Conservation (phyloP, 2,329 filamentous ascomycete species). For the Colletotrichum cereale region DNA sequence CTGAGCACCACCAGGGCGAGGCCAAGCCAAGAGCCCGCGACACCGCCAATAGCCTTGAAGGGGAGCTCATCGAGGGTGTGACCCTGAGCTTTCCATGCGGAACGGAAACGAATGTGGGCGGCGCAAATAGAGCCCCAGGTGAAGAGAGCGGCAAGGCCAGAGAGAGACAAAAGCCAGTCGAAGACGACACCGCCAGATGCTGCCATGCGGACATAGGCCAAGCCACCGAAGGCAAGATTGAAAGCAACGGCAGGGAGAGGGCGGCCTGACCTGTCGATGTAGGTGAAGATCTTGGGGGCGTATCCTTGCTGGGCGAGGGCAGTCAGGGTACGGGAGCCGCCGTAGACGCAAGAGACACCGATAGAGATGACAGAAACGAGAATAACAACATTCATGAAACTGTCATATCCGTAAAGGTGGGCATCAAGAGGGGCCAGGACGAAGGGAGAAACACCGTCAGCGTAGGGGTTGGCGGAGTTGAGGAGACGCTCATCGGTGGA, state of each 20-base stretch:
- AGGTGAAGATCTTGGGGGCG: slow-evolving; percentile 65
- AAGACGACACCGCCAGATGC: slow-evolving; percentile 66
- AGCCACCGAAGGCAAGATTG: slow-evolving; percentile 59
- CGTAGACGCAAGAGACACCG: slow-evolving; percentile 67
- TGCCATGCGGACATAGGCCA: slow-evolving; percentile 61
- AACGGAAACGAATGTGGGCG: slow-evolving; percentile 76
- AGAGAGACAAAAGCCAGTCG: slow-evolving; percentile 74
- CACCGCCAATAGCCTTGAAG: slow-evolving; percentile 70
- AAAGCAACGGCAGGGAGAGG: slow-evolving; percentile 61
- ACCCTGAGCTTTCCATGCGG: slow-evolving; percentile 69
- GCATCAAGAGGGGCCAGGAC: slow-evolving; percentile 52
- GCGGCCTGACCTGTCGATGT: slow-evolving; percentile 66
- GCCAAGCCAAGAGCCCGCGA: slow-evolving; percentile 73
- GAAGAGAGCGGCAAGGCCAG: slow-evolving; percentile 72
- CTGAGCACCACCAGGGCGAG: slow-evolving; percentile 67
- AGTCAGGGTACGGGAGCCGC: slow-evolving; percentile 66
- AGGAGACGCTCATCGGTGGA: slow-evolving; percentile 60
- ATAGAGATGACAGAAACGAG: slow-evolving; percentile 67
- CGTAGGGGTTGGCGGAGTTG: slow-evolving; percentile 57
- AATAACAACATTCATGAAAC: slow-evolving; percentile 67
- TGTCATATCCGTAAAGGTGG: slow-evolving; percentile 60
- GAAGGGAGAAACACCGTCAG: slow-evolving; percentile 46
- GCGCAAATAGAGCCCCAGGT: slow-evolving; percentile 76
- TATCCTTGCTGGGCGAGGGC: slow-evolving; percentile 69
- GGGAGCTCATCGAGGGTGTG: slow-evolving; percentile 74